Percentiles rank a stretch among this genome's conserved stretches.
Conservation (phyloP, 768 basidiomycete genomes). For the Lentinula sp. region DNA sequence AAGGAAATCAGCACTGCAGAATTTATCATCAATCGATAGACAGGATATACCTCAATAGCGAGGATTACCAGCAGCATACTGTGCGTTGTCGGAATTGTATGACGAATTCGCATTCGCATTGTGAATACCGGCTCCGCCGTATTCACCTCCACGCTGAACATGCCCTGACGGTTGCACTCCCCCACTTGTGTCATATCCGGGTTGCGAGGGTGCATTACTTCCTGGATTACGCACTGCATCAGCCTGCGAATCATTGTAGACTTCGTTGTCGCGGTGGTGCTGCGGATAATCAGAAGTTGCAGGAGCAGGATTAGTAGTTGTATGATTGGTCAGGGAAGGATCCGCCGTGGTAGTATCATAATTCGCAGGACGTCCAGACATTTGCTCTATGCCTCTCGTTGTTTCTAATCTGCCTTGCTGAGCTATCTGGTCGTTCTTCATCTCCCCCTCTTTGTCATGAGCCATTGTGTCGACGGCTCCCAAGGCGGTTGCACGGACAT, state of each 20-base stretch:
- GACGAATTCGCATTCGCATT: not conserved
- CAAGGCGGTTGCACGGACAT: not conserved
- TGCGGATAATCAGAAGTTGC: not conserved
- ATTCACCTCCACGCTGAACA: not conserved
- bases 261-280: slow-evolving; percentile 2
- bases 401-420: not conserved
- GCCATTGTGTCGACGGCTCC: slow-evolving; percentile 2
- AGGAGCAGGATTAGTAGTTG: not conserved
- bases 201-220: not conserved
- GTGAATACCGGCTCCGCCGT: not conserved
- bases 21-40: no score
- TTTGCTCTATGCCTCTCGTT: not conserved
- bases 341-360: not conserved
- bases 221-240: not conserved
- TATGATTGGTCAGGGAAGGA: not conserved
- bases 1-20: no score
- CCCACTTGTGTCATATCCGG: not conserved
- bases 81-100: not conserved
- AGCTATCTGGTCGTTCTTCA: not conserved
- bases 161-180: not conserved
- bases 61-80: not conserved
- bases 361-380: not conserved
- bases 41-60: not conserved
- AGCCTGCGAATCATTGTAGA: not conserved
- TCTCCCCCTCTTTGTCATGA: not conserved